Evolutionary conservation across 768 basidiomycete genomes (phyloP).

Genomic region (Termitomyces bulborhizus): DNA sequence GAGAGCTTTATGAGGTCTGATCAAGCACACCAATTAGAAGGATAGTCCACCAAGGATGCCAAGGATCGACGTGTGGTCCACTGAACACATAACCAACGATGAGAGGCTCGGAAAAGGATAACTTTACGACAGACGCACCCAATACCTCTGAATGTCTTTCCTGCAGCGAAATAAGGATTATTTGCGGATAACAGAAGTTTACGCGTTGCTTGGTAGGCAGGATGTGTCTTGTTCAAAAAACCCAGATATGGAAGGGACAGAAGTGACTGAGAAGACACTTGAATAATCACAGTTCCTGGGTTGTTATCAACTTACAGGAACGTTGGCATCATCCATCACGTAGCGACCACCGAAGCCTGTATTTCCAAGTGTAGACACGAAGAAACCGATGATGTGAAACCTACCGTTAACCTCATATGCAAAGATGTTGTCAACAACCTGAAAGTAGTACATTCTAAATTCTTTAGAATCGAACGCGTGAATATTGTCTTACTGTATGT

Average conservation of each 20-base stretch:
- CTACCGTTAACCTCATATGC: slow-evolving; percentile 75
- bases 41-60: slow-evolving; percentile 56
- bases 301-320: slow-evolving; percentile 48
- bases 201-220: slow-evolving; percentile 59
- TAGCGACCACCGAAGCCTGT: slow-evolving; percentile 63
- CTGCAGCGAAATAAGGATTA: slow-evolving; percentile 68
- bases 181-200: slow-evolving; percentile 51
- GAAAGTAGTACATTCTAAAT: background rate
- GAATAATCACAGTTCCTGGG: background rate
- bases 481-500: slow-evolving; percentile 38
- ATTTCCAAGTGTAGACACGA: background rate
- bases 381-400: background rate
- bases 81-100: slow-evolving; percentile 25
- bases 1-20: background rate
- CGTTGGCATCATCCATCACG: slow-evolving; percentile 84
- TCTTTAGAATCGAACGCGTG: background rate
- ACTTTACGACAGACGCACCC: slow-evolving; percentile 40
- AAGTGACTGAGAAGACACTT: slow-evolving; percentile 44
- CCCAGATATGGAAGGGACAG: slow-evolving; percentile 75
- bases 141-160: slow-evolving; percentile 58
- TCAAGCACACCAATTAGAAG: background rate
- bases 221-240: slow-evolving; percentile 55
- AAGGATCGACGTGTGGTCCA: slow-evolving; percentile 68
- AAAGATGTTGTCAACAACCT: slow-evolving; percentile 62
- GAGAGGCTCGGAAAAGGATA: background rate